A percentile compares a stretch with the other conserved stretches of the same genome.
phyloP scores from a whole-genome alignment of 768 basidiomycete genomes.

The Pleurotus tuber-regium region DNA sequence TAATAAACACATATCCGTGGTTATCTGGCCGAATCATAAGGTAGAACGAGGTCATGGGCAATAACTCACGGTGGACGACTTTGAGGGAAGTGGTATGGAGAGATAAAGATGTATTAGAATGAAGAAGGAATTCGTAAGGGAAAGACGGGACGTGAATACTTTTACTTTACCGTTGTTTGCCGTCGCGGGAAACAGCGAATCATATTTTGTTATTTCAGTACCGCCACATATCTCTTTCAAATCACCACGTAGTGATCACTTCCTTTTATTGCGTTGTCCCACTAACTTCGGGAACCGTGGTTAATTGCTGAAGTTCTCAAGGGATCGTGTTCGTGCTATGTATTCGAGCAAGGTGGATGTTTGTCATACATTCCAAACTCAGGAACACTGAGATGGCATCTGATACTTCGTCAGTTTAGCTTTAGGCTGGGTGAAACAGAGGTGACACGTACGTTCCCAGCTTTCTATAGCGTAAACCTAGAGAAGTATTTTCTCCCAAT shows the following conservation, averaged over 20 bases:
- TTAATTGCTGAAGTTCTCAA: no score
- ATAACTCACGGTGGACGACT: not conserved
- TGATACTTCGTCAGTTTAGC: no score
- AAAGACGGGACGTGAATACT: not conserved
- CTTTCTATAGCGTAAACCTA: no score
- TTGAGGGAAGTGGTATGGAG: not conserved
- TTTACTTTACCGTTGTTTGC: conserved; percentile 5
- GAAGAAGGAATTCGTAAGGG: not conserved
- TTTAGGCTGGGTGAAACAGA: no score
- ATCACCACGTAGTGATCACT: conserved; percentile 5
- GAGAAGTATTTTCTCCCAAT: no score
- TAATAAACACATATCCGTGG: no score
- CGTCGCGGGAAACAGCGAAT: not conserved
- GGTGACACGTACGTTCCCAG: no score
- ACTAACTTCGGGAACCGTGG: conserved; percentile 6
- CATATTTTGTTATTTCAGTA: not conserved
- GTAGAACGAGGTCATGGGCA: not conserved
- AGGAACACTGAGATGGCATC: no score
- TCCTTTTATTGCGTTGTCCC: not conserved
- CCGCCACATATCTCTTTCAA: not conserved
- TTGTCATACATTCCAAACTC: no score
- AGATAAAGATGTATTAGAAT: not conserved
- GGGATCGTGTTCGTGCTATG: no score
- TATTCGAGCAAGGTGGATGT: no score
- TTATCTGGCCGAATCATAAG: not conserved